Evolutionary conservation across 192 early-diverging fungal species (phyloP), one percentile per base, ranked within the genome.

Genomic region (Spizellomyces sp.): DNA sequence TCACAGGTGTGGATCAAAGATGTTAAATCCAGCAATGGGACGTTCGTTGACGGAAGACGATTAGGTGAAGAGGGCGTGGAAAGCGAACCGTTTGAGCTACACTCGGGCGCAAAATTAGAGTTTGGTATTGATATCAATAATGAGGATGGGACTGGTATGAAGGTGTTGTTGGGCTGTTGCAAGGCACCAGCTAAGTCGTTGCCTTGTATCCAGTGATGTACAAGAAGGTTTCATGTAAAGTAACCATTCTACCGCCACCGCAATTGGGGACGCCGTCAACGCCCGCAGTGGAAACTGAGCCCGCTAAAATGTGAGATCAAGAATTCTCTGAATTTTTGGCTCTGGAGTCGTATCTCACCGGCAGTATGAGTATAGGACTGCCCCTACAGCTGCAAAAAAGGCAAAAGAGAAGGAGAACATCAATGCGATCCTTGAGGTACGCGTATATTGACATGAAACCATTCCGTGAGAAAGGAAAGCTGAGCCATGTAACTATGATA

Each of bases 41-140:
- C 93, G 0, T 94, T 93, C 74, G 64, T 94, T 21, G 92, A 94
- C 71, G 87, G 84, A 12, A 75, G 80, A 14, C 76, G 93, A 58
- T 75, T 94, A 19, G 87, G 85, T 45, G 84, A 86, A 5, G 93
- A 93, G 73, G 80, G 82, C 57, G 70, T 79, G 17, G 84, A 87
- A 67, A 87, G 86, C 70, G 82, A 67, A 4, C 82, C 89, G 0
- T 63, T 80, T 47, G 84, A 89, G 65, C 66, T 94, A 58, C 79
- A 81, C 48, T 74, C 84, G 22, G 85, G 83, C 45, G 91, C 90
- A 60, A 52, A 73, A 48, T 72, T 94, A 4, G 92, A 93, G 52
- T 93, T 93, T 80, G 92, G 92, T 44, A 86, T 93, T 42, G 92
- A 93, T 70, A 93, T 93, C 64, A 83, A 85, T 69, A 86, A 91